A percentile compares a stretch with the other conserved stretches of the same genome.
phyloP scores from a whole-genome alignment of 129 eudicot genomes.

The Pulicaria dysenterica region DNA sequence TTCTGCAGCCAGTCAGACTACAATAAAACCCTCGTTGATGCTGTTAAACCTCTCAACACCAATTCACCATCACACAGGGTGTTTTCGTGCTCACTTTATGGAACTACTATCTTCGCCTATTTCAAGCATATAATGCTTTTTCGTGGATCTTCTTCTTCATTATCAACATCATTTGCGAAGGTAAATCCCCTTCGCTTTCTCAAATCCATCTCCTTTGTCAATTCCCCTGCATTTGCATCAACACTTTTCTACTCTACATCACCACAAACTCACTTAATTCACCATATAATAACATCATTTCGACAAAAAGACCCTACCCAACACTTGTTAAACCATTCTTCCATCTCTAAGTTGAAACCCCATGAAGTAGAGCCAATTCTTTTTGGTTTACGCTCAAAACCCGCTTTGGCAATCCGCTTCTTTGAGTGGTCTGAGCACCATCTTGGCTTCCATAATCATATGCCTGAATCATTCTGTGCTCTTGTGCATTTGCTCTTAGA shows the following conservation, averaged over 20 bases:
- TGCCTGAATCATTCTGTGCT: slow-evolving; percentile 46
- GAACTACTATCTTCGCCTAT: slow-evolving; percentile 21
- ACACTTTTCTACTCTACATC: no score
- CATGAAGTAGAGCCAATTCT: slow-evolving; percentile 45
- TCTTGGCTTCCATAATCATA: slow-evolving; percentile 48
- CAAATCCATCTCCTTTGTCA: no score
- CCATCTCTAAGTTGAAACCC: slow-evolving; percentile 35
- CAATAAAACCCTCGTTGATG: slow-evolving; percentile 23
- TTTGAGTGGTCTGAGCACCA: slow-evolving; percentile 56
- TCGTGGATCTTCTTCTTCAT: no score
- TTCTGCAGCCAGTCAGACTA: neutral
- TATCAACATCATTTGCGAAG: no score
- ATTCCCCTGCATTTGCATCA: no score
- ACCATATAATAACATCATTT: slow-evolving; percentile 47
- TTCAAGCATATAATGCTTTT: slow-evolving; percentile 31
- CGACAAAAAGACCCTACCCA: slow-evolving; percentile 38
- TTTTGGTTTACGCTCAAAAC: slow-evolving; percentile 51
- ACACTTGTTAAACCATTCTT: slow-evolving; percentile 37
- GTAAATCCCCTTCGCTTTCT: no score
- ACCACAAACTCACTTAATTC: no score
- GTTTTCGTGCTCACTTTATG: slow-evolving; percentile 21
- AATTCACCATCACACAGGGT: no score
- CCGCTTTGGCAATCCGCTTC: slow-evolving; percentile 59
- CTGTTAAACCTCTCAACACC: slow-evolving; percentile 25
- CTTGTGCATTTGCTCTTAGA: slow-evolving; percentile 50